Evolutionary conservation across 139 green algal species (phyloP).

Genomic region (Pleodorina starrii): DNA sequence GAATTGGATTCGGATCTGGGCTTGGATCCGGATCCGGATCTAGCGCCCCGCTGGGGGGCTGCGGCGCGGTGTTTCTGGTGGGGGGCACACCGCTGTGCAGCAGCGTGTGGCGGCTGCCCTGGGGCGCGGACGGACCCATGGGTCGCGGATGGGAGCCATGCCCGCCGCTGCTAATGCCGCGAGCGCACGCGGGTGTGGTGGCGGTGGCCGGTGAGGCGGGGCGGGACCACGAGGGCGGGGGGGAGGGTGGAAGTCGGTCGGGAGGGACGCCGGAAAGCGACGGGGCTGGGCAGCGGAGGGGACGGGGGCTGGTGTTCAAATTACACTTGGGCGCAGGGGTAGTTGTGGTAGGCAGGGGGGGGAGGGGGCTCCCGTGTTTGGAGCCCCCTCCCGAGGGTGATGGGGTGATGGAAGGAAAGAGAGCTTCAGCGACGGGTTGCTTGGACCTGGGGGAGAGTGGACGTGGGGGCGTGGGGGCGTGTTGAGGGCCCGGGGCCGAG

Average conservation of each 20-base stretch:
- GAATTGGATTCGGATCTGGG: background rate
- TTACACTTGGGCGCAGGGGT: too few relatives aligned
- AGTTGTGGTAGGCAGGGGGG: too few relatives aligned
- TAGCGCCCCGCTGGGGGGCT: background rate
- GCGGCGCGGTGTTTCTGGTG: conserved; percentile 36
- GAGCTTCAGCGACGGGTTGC: too few relatives aligned
- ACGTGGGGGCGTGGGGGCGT: too few relatives aligned
- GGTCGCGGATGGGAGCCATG: conserved; percentile 43
- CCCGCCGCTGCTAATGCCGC: conserved; percentile 10
- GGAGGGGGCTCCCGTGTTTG: too few relatives aligned
- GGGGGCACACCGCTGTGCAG: conserved; percentile 55
- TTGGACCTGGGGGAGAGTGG: too few relatives aligned
- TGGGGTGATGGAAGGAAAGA: too few relatives aligned
- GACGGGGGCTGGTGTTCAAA: too few relatives aligned
- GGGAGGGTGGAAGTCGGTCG: background rate
- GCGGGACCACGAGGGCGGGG: background rate
- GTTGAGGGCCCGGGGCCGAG: too few relatives aligned
- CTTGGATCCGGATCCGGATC: background rate
- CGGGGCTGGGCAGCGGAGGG: too few relatives aligned
- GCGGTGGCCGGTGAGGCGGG: conserved; percentile 13
- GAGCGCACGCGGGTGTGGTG: conserved; percentile 58
- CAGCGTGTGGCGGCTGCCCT: conserved; percentile 50
- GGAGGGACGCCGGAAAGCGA: too few relatives aligned
- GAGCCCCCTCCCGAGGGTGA: too few relatives aligned
- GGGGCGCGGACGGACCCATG: background rate